A percentile compares a stretch with the other conserved stretches of the same genome.
These are phyloP conservation scores for Phytophthora lateralis DNA, from an alignment of 352 stramenopile genomes.

Conservation along the genomic window DNA sequence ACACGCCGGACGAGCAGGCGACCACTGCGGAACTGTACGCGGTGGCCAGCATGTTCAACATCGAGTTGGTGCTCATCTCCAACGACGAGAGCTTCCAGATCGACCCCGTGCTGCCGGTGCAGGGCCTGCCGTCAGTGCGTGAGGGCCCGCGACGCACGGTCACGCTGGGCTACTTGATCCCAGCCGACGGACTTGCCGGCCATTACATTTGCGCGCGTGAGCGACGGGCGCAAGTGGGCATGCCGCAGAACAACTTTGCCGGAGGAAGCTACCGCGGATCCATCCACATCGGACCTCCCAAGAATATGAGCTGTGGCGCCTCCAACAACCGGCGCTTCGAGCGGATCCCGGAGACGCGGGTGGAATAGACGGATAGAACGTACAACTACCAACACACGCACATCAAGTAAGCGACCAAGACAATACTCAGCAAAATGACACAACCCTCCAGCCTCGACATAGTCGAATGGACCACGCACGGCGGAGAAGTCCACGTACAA, in stretches of 20 bases:
- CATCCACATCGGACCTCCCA: constrained; percentile 71
- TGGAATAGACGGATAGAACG: constrained; percentile 56
- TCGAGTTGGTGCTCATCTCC: constrained; percentile 80
- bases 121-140: constrained; percentile 59
- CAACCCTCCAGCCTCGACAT: constrained; percentile 21
- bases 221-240: constrained; percentile 41
- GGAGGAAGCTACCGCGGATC: constrained; percentile 79
- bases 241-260: constrained; percentile 66
- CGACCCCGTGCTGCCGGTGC: constrained; percentile 73
- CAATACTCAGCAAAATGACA: constrained; percentile 31
- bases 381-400: constrained; percentile 11
- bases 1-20: constrained; percentile 75
- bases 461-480: constrained; percentile 36
- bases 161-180: constrained; percentile 79
- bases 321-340: constrained; percentile 55
- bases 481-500: constrained; percentile 47
- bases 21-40: constrained; percentile 83
- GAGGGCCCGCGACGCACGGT: constrained; percentile 59
- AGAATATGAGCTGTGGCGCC: constrained; percentile 53
- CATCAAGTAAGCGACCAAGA: constrained; percentile 22
- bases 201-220: constrained; percentile 86
- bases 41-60: constrained; percentile 82
- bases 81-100: constrained; percentile 87
- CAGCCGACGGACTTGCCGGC: constrained; percentile 62
- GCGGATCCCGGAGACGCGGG: constrained; percentile 64